Conservation (phyloP, 176 grass and related monocot genomes). For the Aegilops sharonensis region DNA sequence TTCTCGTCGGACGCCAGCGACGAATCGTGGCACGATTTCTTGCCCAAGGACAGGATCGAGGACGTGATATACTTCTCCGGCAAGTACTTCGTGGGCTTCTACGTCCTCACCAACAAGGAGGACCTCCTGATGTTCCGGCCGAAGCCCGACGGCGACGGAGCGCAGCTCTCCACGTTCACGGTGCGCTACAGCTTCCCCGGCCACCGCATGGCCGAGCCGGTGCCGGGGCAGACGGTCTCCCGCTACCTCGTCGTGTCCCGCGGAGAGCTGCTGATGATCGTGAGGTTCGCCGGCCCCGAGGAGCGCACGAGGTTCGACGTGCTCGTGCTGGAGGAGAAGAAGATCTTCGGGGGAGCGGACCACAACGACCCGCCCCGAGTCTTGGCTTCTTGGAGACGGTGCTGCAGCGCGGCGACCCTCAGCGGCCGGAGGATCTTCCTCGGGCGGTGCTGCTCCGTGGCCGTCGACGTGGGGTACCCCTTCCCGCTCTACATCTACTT, state of each 20-base stretch:
- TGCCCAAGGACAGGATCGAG: no score
- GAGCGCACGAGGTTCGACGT: neutral
- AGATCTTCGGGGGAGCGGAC: neutral
- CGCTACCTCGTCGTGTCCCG: slow-evolving; percentile 7
- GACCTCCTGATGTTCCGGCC: no score
- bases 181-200: no score
- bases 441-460: slow-evolving; percentile 22
- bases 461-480: neutral
- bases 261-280: neutral
- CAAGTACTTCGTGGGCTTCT: no score
- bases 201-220: no score
- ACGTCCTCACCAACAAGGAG: no score
- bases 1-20: neutral
- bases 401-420: neutral
- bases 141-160: no score
- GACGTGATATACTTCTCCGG: no score
- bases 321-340: neutral
- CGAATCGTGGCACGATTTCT: neutral
- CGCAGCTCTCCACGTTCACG: no score
- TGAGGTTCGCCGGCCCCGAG: neutral
- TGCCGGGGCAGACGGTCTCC: neutral
- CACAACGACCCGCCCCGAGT: no score
- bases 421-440: slow-evolving; percentile 12
- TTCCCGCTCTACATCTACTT: slow-evolving; percentile 9
- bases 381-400: no score